Evolutionary conservation across 176 grass and related monocot genomes (phyloP), one percentile per base, ranked within the genome.

Genomic region (Paspalum notatum): DNA sequence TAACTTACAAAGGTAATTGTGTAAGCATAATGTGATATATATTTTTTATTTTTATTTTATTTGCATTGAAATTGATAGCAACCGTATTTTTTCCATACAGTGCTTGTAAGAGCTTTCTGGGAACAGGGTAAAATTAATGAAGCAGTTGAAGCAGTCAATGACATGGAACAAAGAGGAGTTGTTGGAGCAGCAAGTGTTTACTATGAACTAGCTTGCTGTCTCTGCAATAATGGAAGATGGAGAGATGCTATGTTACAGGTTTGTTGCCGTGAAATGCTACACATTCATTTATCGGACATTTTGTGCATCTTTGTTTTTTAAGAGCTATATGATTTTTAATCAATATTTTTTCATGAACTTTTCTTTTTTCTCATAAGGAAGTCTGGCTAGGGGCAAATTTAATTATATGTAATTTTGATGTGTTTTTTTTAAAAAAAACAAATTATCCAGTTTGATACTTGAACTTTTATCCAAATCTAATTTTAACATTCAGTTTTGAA

Each of bases 201-300:
- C 78, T 98, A 98, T 75, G 95, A 98, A 80, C 70, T 98, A 48
- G 95, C 92, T 60, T 94, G 95, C 62, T 94, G 91, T 71, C 81
- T 98, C 77, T 98, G 90, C 66, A 92, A 87, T 71, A 90, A 91
- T 81, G 92, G 95, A 85, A 90, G 77, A 49, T 98, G 95, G 95
- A 89, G 86, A 83, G 91, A 94, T 98, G 95, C 95, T 50, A 83
- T 98, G 79, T 52, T 85, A 53, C 91, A 92, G 95, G 95, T 98
- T 21, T 73, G 92, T 60, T 72, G 46, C 15, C 51, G 0, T 25
- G 49, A 53, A 53, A 60, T 46, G 20, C 73, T 60, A 55, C 44
- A 20, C 13, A 68, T 76, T 61, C 45, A 46, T 56, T 52, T 80
- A 8, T 73, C 9, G 4, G 21, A 57, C 18, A 66, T 74, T 27